A percentile compares a stretch with the other conserved stretches of the same genome.
phyloP scores from a whole-genome alignment of 2,329 filamentous ascomycete genomes.

The Saccharata proteae region DNA sequence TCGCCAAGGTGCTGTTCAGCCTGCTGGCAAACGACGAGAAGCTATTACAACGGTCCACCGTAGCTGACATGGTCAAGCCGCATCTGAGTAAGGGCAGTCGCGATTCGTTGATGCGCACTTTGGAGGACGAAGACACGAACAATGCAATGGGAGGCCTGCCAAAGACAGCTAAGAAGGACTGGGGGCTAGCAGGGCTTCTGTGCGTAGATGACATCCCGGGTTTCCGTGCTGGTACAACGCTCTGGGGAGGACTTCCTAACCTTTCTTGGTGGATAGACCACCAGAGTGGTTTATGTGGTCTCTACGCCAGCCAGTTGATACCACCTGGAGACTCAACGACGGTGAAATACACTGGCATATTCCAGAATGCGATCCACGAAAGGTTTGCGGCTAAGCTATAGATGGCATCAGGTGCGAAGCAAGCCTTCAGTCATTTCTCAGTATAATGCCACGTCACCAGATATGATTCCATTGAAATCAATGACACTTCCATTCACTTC shows the following conservation, averaged over 20 bases:
- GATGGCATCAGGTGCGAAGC: no score
- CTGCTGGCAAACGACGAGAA: slow-evolving; percentile 18
- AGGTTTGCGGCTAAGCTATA: no score
- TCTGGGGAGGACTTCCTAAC: slow-evolving; percentile 23
- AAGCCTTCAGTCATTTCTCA: no score
- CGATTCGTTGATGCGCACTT: slow-evolving; percentile 5
- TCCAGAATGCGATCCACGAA: slow-evolving; percentile 14
- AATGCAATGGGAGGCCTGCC: slow-evolving; percentile 16
- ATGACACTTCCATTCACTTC: no score
- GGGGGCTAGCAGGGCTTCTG: slow-evolving; percentile 21
- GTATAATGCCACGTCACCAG: no score
- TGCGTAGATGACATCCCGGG: slow-evolving; percentile 12
- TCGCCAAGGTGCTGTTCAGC: slow-evolving; percentile 19
- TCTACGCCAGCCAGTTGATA: slow-evolving; percentile 19
- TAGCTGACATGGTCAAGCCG: slow-evolving; percentile 20
- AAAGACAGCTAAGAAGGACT: slow-evolving; percentile 14
- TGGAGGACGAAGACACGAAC: slow-evolving; percentile 11
- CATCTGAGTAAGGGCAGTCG: slow-evolving; percentile 13
- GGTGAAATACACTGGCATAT: slow-evolving; percentile 12
- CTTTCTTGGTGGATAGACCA: slow-evolving; percentile 23
- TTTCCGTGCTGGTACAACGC: slow-evolving; percentile 18
- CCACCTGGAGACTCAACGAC: slow-evolving; percentile 19
- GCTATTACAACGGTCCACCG: slow-evolving; percentile 15
- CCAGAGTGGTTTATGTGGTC: slow-evolving; percentile 17
- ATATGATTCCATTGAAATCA: no score